Percentiles rank a stretch among this genome's conserved stretches.
These are phyloP conservation scores for Aspergillus ibericus DNA, from an alignment of 2,329 filamentous ascomycete species.

Conservation along the genomic window DNA sequence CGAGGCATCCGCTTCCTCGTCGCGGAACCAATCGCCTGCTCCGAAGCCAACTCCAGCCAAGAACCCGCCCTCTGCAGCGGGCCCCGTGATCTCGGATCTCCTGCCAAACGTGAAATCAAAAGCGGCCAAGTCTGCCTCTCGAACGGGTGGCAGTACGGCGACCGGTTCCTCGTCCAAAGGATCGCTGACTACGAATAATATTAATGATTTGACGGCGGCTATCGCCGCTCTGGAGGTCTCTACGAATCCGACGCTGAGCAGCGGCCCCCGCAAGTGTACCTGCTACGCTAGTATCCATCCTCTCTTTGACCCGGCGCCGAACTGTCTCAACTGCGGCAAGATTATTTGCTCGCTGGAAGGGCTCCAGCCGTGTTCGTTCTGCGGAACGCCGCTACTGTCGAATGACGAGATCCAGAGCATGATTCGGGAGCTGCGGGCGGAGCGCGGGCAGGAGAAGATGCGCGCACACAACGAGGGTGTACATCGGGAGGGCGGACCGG, in stretches of 20 bases:
- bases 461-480: slow-evolving; percentile 66
- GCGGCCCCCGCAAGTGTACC: slow-evolving; percentile 67
- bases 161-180: slow-evolving; percentile 56
- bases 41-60: slow-evolving; percentile 33
- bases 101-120: slow-evolving; percentile 61
- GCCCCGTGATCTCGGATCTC: slow-evolving; percentile 78
- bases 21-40: slow-evolving; percentile 44
- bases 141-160: slow-evolving; percentile 61
- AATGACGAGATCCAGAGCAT: slow-evolving; percentile 77
- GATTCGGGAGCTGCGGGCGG: slow-evolving; percentile 77
- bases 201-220: slow-evolving; percentile 65
- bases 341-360: slow-evolving; percentile 94
- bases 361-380: slow-evolving; percentile 90
- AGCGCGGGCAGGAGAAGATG: slow-evolving; percentile 85
- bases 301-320: slow-evolving; percentile 85
- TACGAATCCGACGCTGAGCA: slow-evolving; percentile 73
- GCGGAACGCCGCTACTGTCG: slow-evolving; percentile 71
- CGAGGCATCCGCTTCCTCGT: slow-evolving; percentile 48
- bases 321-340: slow-evolving; percentile 89
- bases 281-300: slow-evolving; percentile 88
- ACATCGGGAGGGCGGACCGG: slow-evolving; percentile 37
- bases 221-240: slow-evolving; percentile 89
- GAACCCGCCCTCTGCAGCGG: slow-evolving; percentile 67
- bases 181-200: slow-evolving; percentile 49
- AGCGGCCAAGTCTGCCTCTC: slow-evolving; percentile 67